Conservation (phyloP, 805 yeast genomes). For the Pichia manshurica region DNA sequence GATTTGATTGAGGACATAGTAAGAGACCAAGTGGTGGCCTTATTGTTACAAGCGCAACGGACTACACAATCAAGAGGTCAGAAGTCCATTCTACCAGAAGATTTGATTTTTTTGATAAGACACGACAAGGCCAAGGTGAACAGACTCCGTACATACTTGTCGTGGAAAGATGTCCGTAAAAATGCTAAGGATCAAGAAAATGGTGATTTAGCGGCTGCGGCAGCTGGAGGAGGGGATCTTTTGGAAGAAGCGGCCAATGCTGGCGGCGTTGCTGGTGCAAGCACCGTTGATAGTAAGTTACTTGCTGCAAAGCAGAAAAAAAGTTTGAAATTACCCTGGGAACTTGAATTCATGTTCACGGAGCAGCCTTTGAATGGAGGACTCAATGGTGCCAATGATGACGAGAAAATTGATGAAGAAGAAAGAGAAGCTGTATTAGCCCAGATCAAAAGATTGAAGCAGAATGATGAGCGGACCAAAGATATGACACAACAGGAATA, state of each 20-base stretch:
- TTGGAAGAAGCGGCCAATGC: slow-evolving; percentile 25
- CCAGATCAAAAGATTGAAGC: slow-evolving; percentile 79
- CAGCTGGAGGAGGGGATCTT: slow-evolving; percentile 30
- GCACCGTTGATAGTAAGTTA: slow-evolving; percentile 35
- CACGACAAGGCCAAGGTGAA: slow-evolving; percentile 94
- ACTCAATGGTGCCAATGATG: slow-evolving; percentile 35
- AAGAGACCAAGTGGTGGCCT: slow-evolving; percentile 87
- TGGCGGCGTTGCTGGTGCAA: slow-evolving; percentile 31
- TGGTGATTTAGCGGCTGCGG: slow-evolving; percentile 36
- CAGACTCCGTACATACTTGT: slow-evolving; percentile 79
- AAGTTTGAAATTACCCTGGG: slow-evolving; percentile 90
- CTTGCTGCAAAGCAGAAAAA: slow-evolving; percentile 56
- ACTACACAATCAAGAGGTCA: slow-evolving; percentile 79
- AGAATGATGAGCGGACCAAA: slow-evolving; percentile 89
- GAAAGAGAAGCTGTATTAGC: slow-evolving; percentile 86
- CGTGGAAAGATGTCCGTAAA: slow-evolving; percentile 97
- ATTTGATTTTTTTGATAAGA: slow-evolving; percentile 84
- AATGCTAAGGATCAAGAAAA: slow-evolving; percentile 55
- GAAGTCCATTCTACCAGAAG: slow-evolving; percentile 83
- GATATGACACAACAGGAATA: slow-evolving; percentile 96
- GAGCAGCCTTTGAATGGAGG: slow-evolving; percentile 80
- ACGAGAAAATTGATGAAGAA: slow-evolving; percentile 62
- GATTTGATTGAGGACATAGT: slow-evolving; percentile 94
- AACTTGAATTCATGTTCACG: slow-evolving; percentile 83
- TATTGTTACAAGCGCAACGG: slow-evolving; percentile 64